phyloP scores from a whole-genome alignment of 2,329 filamentous ascomycete genomes.

The Gnomoniopsis smithogilvyi region DNA sequence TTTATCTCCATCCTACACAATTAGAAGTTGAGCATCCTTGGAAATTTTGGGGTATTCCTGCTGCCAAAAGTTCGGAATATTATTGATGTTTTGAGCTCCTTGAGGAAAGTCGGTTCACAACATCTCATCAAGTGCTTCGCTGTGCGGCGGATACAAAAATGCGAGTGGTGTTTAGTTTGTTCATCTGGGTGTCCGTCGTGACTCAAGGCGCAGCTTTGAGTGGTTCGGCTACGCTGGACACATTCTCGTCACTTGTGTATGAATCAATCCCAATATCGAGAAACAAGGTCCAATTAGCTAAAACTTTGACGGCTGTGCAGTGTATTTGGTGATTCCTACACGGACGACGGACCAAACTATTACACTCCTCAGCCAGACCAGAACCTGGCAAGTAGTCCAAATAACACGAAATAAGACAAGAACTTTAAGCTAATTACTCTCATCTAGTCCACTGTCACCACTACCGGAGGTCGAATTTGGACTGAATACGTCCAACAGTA shows the following conservation, averaged over 20 bases:
- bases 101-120: too few relatives aligned
- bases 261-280: neutral
- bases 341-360: constrained; percentile 13
- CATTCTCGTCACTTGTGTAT: constrained; percentile 14
- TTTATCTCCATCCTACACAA: neutral
- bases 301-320: neutral
- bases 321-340: constrained; percentile 16
- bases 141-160: neutral
- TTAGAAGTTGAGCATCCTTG: neutral
- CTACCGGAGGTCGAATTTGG: constrained; percentile 18
- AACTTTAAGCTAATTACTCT: neutral
- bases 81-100: too few relatives aligned
- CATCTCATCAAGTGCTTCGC: neutral
- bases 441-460: constrained; percentile 7
- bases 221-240: constrained; percentile 11
- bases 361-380: constrained; percentile 12
- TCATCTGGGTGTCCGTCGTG: neutral
- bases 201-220: neutral
- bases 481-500: constrained; percentile 20
- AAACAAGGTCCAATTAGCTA: neutral
- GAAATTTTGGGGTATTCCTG: too few relatives aligned
- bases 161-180: neutral
- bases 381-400: neutral
- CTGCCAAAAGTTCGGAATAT: too few relatives aligned
- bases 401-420: neutral